Evolutionary conservation across 208 protist genomes (phyloP).

Genomic region (Porcisia hertigi): DNA sequence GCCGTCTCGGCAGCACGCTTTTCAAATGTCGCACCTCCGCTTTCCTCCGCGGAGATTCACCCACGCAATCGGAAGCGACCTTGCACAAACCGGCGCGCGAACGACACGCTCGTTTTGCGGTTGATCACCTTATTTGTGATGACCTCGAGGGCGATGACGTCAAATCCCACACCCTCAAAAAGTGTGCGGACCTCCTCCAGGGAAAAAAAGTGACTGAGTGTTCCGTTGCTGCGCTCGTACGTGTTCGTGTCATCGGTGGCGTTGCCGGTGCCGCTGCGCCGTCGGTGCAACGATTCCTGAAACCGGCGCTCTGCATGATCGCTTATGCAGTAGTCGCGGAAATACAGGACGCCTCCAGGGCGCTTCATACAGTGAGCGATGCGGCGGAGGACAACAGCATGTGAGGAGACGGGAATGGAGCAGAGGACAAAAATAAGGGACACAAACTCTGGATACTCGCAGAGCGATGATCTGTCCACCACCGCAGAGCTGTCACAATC

Average conservation of each 20-base stretch:
- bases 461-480: not conserved
- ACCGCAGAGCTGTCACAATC: not conserved
- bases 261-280: not conserved
- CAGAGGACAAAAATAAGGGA: conserved; percentile 96
- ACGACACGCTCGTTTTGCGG: conserved; percentile 50
- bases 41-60: not conserved
- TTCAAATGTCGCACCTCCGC: not conserved
- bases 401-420: conserved; percentile 77
- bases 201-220: conserved; percentile 88
- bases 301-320: conserved; percentile 87
- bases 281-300: conserved; percentile 16
- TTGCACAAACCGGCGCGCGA: conserved; percentile 79
- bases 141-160: conserved; percentile 48
- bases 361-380: conserved; percentile 58
- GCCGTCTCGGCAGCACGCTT: not conserved
- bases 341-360: conserved; percentile 80
- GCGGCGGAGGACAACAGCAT: conserved; percentile 55
- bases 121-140: conserved; percentile 83
- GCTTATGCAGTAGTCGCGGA: conserved; percentile 84
- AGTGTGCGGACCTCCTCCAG: conserved; percentile 59
- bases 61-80: conserved; percentile 58
- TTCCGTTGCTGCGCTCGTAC: conserved; percentile 84
- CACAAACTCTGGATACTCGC: conserved; percentile 58
- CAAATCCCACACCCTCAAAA: conserved; percentile 60
- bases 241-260: conserved; percentile 33